Conservation (phyloP, 768 basidiomycete species). For the Naematelia encephala region DNA sequence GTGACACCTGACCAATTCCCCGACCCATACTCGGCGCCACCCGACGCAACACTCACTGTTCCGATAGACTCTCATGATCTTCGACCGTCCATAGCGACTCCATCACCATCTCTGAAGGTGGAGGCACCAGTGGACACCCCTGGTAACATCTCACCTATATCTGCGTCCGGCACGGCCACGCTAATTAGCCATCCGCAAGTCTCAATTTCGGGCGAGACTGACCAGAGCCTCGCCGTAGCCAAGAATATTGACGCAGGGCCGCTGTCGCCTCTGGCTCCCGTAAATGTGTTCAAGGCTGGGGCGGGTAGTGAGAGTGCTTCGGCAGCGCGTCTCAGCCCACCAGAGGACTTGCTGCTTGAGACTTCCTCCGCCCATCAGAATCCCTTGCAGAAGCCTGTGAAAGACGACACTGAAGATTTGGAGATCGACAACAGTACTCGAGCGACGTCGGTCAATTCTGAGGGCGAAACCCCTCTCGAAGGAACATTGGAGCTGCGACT, state of each 20-base stretch:
- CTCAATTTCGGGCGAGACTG: no score
- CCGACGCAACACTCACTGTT: slow-evolving; percentile 1
- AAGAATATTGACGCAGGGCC: no score
- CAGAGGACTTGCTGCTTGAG: no score
- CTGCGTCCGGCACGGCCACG: not conserved
- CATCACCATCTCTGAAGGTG: slow-evolving; percentile 13
- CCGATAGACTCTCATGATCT: slow-evolving; percentile 7
- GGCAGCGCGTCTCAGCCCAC: no score
- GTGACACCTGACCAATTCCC: not conserved
- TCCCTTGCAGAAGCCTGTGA: no score
- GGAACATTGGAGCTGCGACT: slow-evolving; percentile 7
- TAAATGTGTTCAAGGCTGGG: no score
- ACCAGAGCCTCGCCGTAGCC: no score
- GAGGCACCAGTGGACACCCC: slow-evolving; percentile 9
- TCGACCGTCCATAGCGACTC: slow-evolving; percentile 3
- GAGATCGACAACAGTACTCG: not conserved
- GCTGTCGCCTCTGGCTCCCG: no score
- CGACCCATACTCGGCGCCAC: slow-evolving; percentile 2
- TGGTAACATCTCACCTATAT: not conserved
- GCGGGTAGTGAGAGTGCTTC: no score
- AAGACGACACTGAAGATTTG: not conserved
- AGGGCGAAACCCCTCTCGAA: slow-evolving; percentile 1
- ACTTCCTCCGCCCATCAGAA: no score
- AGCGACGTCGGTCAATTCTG: not conserved
- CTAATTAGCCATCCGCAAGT: not conserved